These are phyloP conservation scores for Macroventuria anomochaeta DNA, from an alignment of 2,329 filamentous ascomycete genomes.

Conservation along the genomic window DNA sequence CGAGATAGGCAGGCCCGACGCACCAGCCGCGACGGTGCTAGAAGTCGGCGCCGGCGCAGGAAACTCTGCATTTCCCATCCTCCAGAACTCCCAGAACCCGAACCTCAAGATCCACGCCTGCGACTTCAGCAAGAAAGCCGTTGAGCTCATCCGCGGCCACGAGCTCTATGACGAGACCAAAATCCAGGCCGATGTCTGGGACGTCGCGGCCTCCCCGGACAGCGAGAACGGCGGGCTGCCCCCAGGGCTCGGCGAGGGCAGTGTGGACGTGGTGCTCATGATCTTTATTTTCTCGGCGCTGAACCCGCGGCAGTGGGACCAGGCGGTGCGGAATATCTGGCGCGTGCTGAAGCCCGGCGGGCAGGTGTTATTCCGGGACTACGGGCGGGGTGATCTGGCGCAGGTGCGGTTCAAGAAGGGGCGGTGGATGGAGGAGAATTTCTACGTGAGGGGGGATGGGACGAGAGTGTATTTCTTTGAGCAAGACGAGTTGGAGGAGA, in stretches of 20 bases:
- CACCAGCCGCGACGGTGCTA: conserved; percentile 74
- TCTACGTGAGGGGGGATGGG: conserved; percentile 94
- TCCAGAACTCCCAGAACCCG: conserved; percentile 83
- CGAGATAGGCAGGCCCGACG: conserved; percentile 72
- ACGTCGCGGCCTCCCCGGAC: conserved; percentile 64
- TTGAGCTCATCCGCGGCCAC: conserved; percentile 86
- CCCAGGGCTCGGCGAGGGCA: conserved; percentile 75
- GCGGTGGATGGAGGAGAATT: conserved; percentile 92
- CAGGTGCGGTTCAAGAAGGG: conserved; percentile 98
- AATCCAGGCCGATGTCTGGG: conserved; percentile 94
- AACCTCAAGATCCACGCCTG: conserved; percentile 86
- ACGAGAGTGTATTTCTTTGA: conserved; percentile 99
- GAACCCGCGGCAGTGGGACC: conserved; percentile 81
- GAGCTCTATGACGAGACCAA: conserved; percentile 73
- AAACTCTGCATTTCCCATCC: conserved; percentile 92
- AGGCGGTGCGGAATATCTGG: conserved; percentile 81
- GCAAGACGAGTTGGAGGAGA: conserved; percentile 75
- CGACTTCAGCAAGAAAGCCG: conserved; percentile 94
- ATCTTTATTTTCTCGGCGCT: conserved; percentile 98
- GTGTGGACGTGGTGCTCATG: conserved; percentile 89
- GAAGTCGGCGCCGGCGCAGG: conserved; percentile 96
- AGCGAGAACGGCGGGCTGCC: conserved; percentile 68
- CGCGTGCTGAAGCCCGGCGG: conserved; percentile 88
- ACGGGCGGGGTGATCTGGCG: conserved; percentile 91
- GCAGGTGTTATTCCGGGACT: conserved; percentile 94